Conservation (phyloP, 306 rosid species). For the Trifolium subterraneum region DNA sequence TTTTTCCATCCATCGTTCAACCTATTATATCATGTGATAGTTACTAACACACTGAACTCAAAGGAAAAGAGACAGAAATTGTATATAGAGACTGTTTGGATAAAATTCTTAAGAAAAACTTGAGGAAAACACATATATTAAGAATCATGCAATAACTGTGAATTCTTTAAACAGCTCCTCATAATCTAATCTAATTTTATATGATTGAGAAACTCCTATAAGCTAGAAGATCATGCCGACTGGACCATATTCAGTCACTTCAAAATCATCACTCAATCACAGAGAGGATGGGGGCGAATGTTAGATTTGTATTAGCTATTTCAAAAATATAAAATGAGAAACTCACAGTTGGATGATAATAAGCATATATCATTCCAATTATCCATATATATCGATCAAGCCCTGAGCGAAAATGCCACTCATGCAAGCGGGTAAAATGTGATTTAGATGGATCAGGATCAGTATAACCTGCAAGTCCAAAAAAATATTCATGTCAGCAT, state of each 20-base stretch:
- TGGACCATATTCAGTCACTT: constrained; percentile 2
- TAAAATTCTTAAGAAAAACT: background rate
- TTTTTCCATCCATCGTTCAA: constrained; percentile 96
- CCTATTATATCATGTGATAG: constrained; percentile 53
- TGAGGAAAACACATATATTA: background rate
- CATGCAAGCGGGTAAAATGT: constrained; percentile 70
- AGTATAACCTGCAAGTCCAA: constrained; percentile 63
- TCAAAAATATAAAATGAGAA: constrained; percentile 34
- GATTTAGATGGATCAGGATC: constrained; percentile 73
- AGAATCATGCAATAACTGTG: background rate
- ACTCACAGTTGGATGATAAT: constrained; percentile 92
- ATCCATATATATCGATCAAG: constrained; percentile 99
- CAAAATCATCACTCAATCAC: constrained; percentile 33
- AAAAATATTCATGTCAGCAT: constrained; percentile 41
- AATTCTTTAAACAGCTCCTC: background rate
- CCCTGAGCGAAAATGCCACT: constrained; percentile 97
- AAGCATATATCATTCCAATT: constrained; percentile 96
- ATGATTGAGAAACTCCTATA: background rate
- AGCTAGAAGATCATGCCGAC: constrained; percentile 3
- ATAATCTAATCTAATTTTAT: background rate
- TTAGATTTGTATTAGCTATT: constrained; percentile 23
- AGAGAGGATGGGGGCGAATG: constrained; percentile 14
- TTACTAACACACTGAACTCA: constrained; percentile 37
- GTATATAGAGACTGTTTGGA: constrained; percentile 14
- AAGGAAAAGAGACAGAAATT: background rate